Percentiles rank a stretch among this genome's conserved stretches.
phyloP scores from a whole-genome alignment of 306 rosid species.

The Casuarina glauca region DNA sequence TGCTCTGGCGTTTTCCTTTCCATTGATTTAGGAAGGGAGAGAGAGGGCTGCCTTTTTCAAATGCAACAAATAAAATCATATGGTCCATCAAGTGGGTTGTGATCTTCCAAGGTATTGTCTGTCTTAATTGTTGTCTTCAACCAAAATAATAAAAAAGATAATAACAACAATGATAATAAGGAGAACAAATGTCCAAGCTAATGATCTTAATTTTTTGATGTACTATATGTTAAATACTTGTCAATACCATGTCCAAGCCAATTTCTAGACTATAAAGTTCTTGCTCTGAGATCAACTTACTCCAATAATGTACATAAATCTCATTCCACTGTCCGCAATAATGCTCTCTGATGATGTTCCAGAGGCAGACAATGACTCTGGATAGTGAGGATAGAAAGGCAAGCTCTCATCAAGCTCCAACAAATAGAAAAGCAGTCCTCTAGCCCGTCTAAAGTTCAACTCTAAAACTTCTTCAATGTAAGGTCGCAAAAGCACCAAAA shows the following conservation, averaged over 20 bases:
- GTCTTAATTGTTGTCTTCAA: background rate
- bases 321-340: slow-evolving; percentile 76
- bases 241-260: background rate
- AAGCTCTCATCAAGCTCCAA: slow-evolving; percentile 62
- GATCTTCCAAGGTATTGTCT: background rate
- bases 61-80: background rate
- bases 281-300: slow-evolving; percentile 56
- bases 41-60: slow-evolving; percentile 8
- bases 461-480: slow-evolving; percentile 92
- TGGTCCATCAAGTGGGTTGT: background rate
- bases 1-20: background rate
- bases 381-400: slow-evolving; percentile 61
- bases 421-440: slow-evolving; percentile 74
- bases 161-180: background rate
- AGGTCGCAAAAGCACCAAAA: slow-evolving; percentile 83
- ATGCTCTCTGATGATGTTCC: slow-evolving; percentile 55
- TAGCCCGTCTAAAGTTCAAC: slow-evolving; percentile 85
- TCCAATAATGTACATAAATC: slow-evolving; percentile 73
- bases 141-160: background rate
- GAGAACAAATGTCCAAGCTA: background rate
- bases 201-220: background rate
- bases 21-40: background rate
- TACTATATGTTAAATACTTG: background rate
- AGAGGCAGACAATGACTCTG: slow-evolving; percentile 71
- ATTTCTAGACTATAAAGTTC: slow-evolving; percentile 12